Conservation (phyloP, 2,329 filamentous ascomycete species). For the Botryotinia narcissicola region DNA sequence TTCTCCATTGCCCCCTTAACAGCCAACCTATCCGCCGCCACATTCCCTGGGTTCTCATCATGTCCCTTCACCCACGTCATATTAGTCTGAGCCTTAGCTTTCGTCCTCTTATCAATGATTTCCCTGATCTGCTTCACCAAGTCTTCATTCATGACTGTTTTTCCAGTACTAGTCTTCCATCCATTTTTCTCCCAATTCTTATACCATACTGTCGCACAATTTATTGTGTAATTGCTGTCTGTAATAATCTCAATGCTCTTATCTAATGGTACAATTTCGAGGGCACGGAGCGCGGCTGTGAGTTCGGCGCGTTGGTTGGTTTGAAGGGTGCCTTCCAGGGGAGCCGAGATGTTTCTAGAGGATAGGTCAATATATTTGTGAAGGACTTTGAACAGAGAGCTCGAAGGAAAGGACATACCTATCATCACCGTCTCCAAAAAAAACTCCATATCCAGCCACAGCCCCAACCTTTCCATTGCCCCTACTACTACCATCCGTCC, state of each 20-base stretch:
- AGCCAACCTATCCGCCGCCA: slow-evolving; percentile 75
- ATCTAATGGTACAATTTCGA: slow-evolving; percentile 69
- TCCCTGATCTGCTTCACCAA: slow-evolving; percentile 70
- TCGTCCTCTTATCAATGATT: slow-evolving; percentile 67
- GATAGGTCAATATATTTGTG: neutral
- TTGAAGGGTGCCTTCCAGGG: slow-evolving; percentile 50
- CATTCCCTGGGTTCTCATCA: slow-evolving; percentile 67
- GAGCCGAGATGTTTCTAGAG: slow-evolving; percentile 50
- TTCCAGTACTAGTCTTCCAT: slow-evolving; percentile 72
- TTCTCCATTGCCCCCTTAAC: slow-evolving; percentile 55
- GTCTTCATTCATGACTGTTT: slow-evolving; percentile 82
- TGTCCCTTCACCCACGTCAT: slow-evolving; percentile 95
- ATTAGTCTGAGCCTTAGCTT: slow-evolving; percentile 57
- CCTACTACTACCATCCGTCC: slow-evolving; percentile 62
- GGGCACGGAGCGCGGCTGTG: slow-evolving; percentile 78
- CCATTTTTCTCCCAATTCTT: slow-evolving; percentile 69
- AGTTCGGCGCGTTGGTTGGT: slow-evolving; percentile 98
- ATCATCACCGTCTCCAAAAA: slow-evolving; percentile 55
- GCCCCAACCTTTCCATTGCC: slow-evolving; percentile 57
- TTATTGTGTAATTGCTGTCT: slow-evolving; percentile 90
- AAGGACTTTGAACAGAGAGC: neutral
- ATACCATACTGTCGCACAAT: slow-evolving; percentile 85
- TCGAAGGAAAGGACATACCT: slow-evolving; percentile 43
- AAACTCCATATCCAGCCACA: slow-evolving; percentile 61
- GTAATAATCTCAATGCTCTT: slow-evolving; percentile 73